Evolutionary conservation across 2,329 filamentous ascomycete species (phyloP).

Genomic region (Lizonia empirigonia): DNA sequence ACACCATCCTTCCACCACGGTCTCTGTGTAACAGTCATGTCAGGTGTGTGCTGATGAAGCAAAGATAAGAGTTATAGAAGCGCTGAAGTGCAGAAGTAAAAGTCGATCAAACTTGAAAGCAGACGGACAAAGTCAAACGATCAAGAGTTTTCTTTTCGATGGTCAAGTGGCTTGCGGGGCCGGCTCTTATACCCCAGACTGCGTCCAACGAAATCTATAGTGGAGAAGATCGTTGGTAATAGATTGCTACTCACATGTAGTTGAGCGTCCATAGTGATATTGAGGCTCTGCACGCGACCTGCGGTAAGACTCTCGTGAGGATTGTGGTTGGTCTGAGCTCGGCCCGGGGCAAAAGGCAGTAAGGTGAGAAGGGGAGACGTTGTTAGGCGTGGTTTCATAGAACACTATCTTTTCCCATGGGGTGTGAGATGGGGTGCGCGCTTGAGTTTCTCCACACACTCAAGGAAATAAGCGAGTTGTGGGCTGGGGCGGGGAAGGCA

Average conservation of each 20-base stretch:
- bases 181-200: slow-evolving; percentile 9
- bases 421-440: slow-evolving; percentile 16
- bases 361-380: neutral
- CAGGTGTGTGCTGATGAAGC: slow-evolving; percentile 5
- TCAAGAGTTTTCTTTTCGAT: slow-evolving; percentile 9
- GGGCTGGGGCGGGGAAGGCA: slow-evolving; percentile 16
- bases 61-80: slow-evolving; percentile 7
- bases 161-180: slow-evolving; percentile 12
- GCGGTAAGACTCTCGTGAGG: slow-evolving; percentile 18
- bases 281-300: slow-evolving; percentile 8
- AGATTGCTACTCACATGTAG: slow-evolving; percentile 14
- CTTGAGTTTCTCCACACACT: slow-evolving; percentile 7
- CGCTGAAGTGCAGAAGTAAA: neutral
- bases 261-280: slow-evolving; percentile 15
- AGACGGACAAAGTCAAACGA: slow-evolving; percentile 17
- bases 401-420: slow-evolving; percentile 16
- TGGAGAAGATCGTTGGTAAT: slow-evolving; percentile 1
- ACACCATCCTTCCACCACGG: slow-evolving; percentile 66
- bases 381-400: slow-evolving; percentile 4
- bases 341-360: slow-evolving; percentile 20
- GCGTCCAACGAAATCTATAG: neutral
- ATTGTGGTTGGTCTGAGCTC: slow-evolving; percentile 19
- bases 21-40: slow-evolving; percentile 40
- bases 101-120: slow-evolving; percentile 3
- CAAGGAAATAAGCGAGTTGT: slow-evolving; percentile 20